Base-by-base conservation (phyloP, 2,329 filamentous ascomycete species). In the Geosmithia putterillii region DNA sequence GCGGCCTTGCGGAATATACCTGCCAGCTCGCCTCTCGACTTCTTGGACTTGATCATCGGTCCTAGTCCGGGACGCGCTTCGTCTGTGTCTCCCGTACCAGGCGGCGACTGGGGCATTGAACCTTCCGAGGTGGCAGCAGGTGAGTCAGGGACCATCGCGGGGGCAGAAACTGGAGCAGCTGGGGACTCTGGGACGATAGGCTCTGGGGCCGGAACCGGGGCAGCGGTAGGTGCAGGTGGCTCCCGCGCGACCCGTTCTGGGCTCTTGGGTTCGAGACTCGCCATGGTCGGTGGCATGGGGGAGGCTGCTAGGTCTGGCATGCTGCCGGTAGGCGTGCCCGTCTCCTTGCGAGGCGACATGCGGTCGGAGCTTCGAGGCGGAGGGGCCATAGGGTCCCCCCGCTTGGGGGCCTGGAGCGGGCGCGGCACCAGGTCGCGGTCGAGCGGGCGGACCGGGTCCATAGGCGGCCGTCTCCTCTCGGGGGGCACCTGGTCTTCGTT, bases 1-100 rank as follows among this genome's bases (percentile, higher is more conserved):
- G 86, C 87, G 20, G 87, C 87, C 60, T 87, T 94, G 63, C 85
- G 84, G 47, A 95, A 76, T 6, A 76, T 73, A 32, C 76, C 81
- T 18, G 85, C 85, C 52, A 92, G 71, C 45, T 92, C 81, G n/a
- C 70, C 73, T 48, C 74, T 79, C 1, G 79, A 81, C 47, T 75
- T 77, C 56, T 86, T 86, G 48, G 82, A 78, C 61, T 86, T 90
- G 53, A 95, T 83, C 89, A 95, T 95, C 2, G 88, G 86, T 0
- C 87, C 87, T 7, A 94, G 71, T 1, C 87, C 88, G 17, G 87
- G 86, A n/a, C 86, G 65, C 7, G 48, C 54, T 42, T 70, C 66
- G 17, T 49, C 47, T 5, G n/a, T 46, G 19, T 17, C 22, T 8
- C n/a, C n/a, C n/a, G n/a, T n/a, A n/a, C n/a, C n/a, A 14, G 38